These are phyloP conservation scores for Moesziomyces sp. DNA, from an alignment of 1,284 basidiomycete species.

Conservation along the genomic window DNA sequence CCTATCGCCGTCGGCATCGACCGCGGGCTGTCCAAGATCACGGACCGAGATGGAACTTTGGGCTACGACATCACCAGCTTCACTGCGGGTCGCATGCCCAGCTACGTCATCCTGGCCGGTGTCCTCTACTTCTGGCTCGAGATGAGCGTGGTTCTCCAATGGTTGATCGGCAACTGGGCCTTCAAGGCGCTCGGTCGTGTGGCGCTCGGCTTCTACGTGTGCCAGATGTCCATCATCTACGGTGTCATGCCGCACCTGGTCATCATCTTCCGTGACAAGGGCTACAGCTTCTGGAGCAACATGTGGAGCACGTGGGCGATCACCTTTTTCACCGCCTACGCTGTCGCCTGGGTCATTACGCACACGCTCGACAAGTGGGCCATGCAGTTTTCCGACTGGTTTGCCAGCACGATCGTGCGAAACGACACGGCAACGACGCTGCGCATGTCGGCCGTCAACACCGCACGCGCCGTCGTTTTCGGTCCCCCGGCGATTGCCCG, in stretches of 20 bases:
- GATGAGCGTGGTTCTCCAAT: slow-evolving; percentile 68
- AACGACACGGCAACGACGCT: slow-evolving; percentile 24
- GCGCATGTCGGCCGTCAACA: slow-evolving; percentile 22
- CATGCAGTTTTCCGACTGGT: slow-evolving; percentile 33
- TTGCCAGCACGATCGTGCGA: slow-evolving; percentile 28
- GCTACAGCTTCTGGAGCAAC: slow-evolving; percentile 67
- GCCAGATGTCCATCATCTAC: slow-evolving; percentile 69
- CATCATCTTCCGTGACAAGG: slow-evolving; percentile 64
- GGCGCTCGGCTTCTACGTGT: slow-evolving; percentile 69
- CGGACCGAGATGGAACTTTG: slow-evolving; percentile 66
- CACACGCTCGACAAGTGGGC: slow-evolving; percentile 39
- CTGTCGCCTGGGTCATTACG: slow-evolving; percentile 64
- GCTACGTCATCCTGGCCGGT: slow-evolving; percentile 48
- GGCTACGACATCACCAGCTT: slow-evolving; percentile 57
- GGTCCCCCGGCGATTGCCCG: slow-evolving; percentile 32
- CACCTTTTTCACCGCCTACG: slow-evolving; percentile 67
- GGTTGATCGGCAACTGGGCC: slow-evolving; percentile 67
- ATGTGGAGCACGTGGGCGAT: slow-evolving; percentile 68
- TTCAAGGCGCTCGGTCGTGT: slow-evolving; percentile 69
- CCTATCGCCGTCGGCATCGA: slow-evolving; percentile 65
- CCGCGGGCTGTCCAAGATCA: slow-evolving; percentile 60
- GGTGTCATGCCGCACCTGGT: slow-evolving; percentile 68
- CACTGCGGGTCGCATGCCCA: slow-evolving; percentile 41
- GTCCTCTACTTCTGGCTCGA: slow-evolving; percentile 68
- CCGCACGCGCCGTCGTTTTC: slow-evolving; percentile 13